Percentiles rank a stretch among this genome's conserved stretches.
These are phyloP conservation scores for Phaffomyces antillensis DNA, from an alignment of 805 yeast genomes.

Conservation along the genomic window DNA sequence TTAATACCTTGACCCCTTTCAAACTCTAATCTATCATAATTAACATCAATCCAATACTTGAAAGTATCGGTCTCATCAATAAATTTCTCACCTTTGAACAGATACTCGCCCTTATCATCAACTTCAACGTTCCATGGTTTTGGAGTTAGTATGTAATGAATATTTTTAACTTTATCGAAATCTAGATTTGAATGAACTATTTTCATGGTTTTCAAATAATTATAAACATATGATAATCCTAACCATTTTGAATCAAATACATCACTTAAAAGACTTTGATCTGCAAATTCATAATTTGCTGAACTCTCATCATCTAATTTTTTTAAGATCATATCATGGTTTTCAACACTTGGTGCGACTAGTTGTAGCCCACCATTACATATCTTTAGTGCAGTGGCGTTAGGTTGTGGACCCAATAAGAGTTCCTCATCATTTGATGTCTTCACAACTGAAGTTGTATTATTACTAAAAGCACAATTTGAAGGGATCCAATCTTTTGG, in stretches of 20 bases:
- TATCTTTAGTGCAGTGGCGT: constrained; percentile 35
- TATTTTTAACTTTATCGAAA: constrained; percentile 43
- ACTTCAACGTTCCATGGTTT: constrained; percentile 46
- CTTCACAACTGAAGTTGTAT: constrained; percentile 19
- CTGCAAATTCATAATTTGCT: constrained; percentile 45
- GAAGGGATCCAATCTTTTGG: constrained; percentile 45
- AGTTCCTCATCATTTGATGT: constrained; percentile 9
- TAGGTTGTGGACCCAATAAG: constrained; percentile 33
- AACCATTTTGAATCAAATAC: constrained; percentile 45
- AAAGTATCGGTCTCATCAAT: constrained; percentile 42
- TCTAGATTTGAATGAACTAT: constrained; percentile 39
- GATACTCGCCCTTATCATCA: constrained; percentile 4
- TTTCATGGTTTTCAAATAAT: constrained; percentile 47
- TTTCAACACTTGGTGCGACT: constrained; percentile 34
- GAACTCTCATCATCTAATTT: constrained; percentile 33
- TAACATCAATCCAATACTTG: constrained; percentile 41
- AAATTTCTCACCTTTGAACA: constrained; percentile 15
- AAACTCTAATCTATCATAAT: constrained; percentile 28
- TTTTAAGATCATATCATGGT: constrained; percentile 33
- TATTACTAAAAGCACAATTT: constrained; percentile 45
- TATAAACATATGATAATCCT: constrained; percentile 45
- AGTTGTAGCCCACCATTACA: constrained; percentile 57
- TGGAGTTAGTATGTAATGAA: constrained; percentile 51
- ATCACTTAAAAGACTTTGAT: constrained; percentile 49
- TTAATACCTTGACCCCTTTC: constrained; percentile 8